Evolutionary conservation across 1,139 yeast genomes (phyloP), one percentile per base, ranked within the genome.

Genomic region (Protomyces lactucae-debilis): DNA sequence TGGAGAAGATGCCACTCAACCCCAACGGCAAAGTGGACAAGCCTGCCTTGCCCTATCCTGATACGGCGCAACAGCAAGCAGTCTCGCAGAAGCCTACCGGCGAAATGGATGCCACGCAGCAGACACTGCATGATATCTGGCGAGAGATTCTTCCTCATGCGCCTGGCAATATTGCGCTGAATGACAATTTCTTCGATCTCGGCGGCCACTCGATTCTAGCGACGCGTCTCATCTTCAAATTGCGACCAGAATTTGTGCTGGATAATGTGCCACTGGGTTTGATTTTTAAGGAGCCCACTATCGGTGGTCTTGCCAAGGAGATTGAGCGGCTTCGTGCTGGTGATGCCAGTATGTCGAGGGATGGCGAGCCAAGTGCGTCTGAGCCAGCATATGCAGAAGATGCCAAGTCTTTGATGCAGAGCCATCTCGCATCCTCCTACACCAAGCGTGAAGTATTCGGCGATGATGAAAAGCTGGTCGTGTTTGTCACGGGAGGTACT

Each of bases 1-100:
- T 95, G 79, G 81, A 82, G 39, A 86, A 85, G 73, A 78, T 95
- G 73, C 99, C 99, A 21, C 80, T 95, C 76, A 95, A 95, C 76
- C 99, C 99, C 66, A 95, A 95, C 74, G 99, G 99, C 72, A 95
- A 95, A 77, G 91, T 95, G 64, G 99, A 95, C 77, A 95, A 95
- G 77, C 99, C 98, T 46, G 92, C 93, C 72, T 80, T 93, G 69
- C 98, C 97, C 61, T 90, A 88, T 83, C 99, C 99, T 64, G 90
- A 88, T 67, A 82, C 90, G 46, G 93, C 88, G 37, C 97, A 92
- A 76, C 79, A 93, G 69, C 83, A 84, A 28, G 83, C 85, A 14
- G 93, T 86, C 53, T 81, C 91, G 4, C 72, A 73, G 39, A 68
- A 69, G 14, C 67, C 67, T 5, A 67, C 69, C 3, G 78, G 75